A percentile compares a stretch with the other conserved stretches of the same genome.
These are phyloP conservation scores for Stephania japonica DNA, from an alignment of 164 flowering plant species.

Conservation along the genomic window DNA sequence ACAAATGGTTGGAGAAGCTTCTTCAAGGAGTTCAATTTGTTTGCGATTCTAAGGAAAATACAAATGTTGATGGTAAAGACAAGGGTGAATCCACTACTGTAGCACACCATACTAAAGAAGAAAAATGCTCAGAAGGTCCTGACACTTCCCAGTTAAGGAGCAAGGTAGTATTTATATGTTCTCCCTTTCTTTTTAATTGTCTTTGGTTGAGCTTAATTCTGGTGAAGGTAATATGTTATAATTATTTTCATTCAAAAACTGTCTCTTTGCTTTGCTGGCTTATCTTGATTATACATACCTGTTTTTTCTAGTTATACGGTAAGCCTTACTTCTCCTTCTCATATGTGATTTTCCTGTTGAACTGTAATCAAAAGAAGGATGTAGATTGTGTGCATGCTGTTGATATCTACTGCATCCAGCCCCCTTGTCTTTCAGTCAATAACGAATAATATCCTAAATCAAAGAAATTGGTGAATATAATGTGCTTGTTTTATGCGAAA, in stretches of 20 bases:
- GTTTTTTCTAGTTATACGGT: neutral
- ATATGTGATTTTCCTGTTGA: neutral
- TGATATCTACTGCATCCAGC: neutral
- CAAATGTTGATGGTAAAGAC: slow-evolving; percentile 29
- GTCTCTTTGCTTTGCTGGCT: neutral
- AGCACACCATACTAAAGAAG: slow-evolving; percentile 10
- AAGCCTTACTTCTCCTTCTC: neutral
- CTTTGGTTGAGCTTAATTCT: neutral
- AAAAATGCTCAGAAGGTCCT: slow-evolving; percentile 16
- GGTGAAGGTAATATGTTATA: neutral
- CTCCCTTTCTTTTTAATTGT: neutral
- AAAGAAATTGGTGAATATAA: neutral
- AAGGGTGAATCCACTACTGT: slow-evolving; percentile 20
- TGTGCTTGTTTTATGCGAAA: neutral
- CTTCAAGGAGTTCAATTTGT: slow-evolving; percentile 53
- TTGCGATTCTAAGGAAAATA: slow-evolving; percentile 28
- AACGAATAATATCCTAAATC: neutral
- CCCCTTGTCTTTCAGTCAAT: neutral
- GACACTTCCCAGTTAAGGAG: slow-evolving; percentile 31
- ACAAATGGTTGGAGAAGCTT: slow-evolving; percentile 78
- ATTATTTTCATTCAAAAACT: neutral
- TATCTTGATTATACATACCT: neutral
- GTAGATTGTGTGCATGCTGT: neutral
- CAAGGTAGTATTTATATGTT: slow-evolving; percentile 22
- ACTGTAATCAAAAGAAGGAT: neutral